phyloP scores from a whole-genome alignment of 1,284 basidiomycete species.

The Puccinia polysora region DNA sequence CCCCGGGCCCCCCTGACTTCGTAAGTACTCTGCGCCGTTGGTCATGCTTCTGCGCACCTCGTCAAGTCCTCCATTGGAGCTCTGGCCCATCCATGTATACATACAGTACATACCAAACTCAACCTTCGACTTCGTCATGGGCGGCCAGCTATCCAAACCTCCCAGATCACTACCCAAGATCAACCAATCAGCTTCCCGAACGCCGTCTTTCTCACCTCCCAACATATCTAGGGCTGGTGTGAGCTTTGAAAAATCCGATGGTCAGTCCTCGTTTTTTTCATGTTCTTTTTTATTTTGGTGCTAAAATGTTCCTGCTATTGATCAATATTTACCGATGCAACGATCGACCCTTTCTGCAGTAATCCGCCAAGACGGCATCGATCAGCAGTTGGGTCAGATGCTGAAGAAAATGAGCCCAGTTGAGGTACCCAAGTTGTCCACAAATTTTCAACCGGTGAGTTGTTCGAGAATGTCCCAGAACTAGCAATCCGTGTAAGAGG shows the following conservation, averaged over 20 bases:
- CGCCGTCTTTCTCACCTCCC: background rate
- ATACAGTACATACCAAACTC: too few relatives aligned
- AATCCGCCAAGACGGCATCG: constrained; percentile 36
- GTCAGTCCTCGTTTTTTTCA: background rate
- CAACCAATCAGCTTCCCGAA: too few relatives aligned
- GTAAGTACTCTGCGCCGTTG: too few relatives aligned
- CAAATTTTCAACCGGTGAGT: constrained; percentile 34
- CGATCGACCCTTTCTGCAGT: background rate
- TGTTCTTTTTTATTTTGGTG: background rate
- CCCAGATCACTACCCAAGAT: constrained; percentile 10
- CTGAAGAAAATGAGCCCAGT: constrained; percentile 32
- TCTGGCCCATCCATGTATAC: too few relatives aligned
- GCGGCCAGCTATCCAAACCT: constrained; percentile 9
- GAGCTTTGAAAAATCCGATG: constrained; percentile 14
- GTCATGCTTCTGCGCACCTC: too few relatives aligned
- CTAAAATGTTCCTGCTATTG: background rate
- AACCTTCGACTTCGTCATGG: background rate
- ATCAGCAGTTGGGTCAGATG: constrained; percentile 41
- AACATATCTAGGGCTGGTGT: background rate
- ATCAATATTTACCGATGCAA: background rate
- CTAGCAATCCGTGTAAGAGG: background rate
- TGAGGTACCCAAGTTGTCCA: constrained; percentile 31
- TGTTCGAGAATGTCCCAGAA: background rate
- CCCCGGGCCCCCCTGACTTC: too few relatives aligned
- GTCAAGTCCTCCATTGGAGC: too few relatives aligned